Evolutionary conservation across 371 early-diverging fungal genomes (phyloP), one percentile per base, ranked within the genome.

Genomic region (Mucor sp.): DNA sequence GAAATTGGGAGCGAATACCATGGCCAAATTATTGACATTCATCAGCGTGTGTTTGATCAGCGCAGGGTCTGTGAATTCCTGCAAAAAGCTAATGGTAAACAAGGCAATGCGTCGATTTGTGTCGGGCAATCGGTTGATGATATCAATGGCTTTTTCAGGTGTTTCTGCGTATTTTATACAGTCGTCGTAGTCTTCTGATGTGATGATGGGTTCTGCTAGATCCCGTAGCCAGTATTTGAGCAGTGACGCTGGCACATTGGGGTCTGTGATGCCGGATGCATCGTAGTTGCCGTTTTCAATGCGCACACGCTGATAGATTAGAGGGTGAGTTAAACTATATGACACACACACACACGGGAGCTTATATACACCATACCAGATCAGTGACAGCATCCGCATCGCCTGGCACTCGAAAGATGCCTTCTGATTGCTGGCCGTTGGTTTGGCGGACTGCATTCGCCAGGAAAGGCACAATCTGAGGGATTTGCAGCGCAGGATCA

Each of bases 321-420:
- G 68, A 27, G 33, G 8, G 41, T 17, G 27, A 4, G 68, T 33
- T 35, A 33, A 33, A 47, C 58, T 23, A 33, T 14, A 41, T 41
- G 12, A 19, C 6, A 19, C 17, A 30, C 30, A 4, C 6, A 6
- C 30, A 30, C 2, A 30, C 2, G 30, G 6, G 30, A 6, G 6
- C 30, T 2, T 30, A 30, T 30, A 63, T 6, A 33, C n/a, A 15
- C 57, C 6, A 6, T 82, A 93, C 93, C 86, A 93, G 72, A 50
- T 87, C 87, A 15, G 94, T 89, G 2, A 97, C 95, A 14, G 84
- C 85, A 58, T 97, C 98, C 19, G 90, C 90, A 76, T 97, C 97
- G 19, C 96, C 99, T 17, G 99, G 95, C 21, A 98, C 94, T 62
- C 99, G 91, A 74, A 98, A 98, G 28, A 98, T 96, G n/a, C 99